Evolutionary conservation across 495 filamentous ascomycete genomes (phyloP).

Genomic region (Annulohypoxylon stygium): DNA sequence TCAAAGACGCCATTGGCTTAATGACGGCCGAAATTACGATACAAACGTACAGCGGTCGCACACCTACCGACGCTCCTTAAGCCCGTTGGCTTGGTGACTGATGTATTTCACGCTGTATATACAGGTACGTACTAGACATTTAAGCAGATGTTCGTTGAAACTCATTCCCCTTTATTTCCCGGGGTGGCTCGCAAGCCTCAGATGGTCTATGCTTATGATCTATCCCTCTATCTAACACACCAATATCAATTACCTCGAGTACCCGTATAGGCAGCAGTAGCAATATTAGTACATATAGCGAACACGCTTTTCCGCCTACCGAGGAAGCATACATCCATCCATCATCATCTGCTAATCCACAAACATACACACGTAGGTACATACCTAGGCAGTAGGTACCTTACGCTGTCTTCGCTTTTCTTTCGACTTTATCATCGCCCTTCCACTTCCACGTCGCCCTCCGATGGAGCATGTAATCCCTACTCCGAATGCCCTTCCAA

Average conservation of each 20-base stretch:
- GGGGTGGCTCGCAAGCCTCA: background rate
- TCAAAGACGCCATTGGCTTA: too few relatives aligned
- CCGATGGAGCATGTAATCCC: constrained; percentile 67
- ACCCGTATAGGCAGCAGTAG: background rate
- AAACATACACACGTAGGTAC: background rate
- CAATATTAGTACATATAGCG: background rate
- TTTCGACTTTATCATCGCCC: constrained; percentile 30
- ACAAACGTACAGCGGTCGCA: too few relatives aligned
- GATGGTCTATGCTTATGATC: background rate
- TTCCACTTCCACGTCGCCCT: constrained; percentile 66
- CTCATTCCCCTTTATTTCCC: background rate
- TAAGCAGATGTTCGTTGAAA: background rate
- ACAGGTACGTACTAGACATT: too few relatives aligned
- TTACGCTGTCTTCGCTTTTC: constrained; percentile 34
- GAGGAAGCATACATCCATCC: background rate
- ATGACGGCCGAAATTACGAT: too few relatives aligned
- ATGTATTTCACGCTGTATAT: too few relatives aligned
- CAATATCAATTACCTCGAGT: background rate
- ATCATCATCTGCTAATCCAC: background rate
- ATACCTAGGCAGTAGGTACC: background rate
- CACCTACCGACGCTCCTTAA: too few relatives aligned
- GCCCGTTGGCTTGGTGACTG: too few relatives aligned
- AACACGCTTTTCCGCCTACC: constrained; percentile 3
- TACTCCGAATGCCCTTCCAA: constrained; percentile 66
- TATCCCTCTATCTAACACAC: background rate